Conservation (phyloP, 768 basidiomycete species). For the Lactarius tabidus region DNA sequence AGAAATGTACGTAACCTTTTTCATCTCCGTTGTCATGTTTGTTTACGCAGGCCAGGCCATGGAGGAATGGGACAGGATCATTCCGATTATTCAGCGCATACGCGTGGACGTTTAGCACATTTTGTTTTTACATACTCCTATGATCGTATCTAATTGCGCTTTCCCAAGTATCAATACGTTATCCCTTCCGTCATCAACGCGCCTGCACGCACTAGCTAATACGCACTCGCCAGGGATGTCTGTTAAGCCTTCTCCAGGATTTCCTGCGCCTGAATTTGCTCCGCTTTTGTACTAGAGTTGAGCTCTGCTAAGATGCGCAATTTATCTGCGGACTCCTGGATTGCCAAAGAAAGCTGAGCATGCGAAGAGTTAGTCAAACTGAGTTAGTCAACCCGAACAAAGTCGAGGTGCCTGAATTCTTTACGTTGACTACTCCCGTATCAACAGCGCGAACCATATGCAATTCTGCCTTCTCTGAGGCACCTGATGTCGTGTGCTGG, state of each 20-base stretch:
- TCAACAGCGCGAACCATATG: constrained; percentile 77
- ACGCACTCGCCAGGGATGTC: background rate
- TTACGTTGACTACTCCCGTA: constrained; percentile 76
- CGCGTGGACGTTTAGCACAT: constrained; percentile 75
- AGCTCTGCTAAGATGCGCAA: constrained; percentile 31
- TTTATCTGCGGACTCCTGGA: constrained; percentile 79
- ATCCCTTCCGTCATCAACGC: background rate
- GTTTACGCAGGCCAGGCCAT: constrained; percentile 54
- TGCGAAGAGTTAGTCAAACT: background rate
- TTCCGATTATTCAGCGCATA: constrained; percentile 90
- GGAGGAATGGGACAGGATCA: constrained; percentile 97
- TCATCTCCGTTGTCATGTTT: constrained; percentile 7
- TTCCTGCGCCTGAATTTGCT: constrained; percentile 13
- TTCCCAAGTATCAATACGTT: background rate
- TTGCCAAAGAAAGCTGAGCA: constrained; percentile 62
- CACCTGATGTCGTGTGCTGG: constrained; percentile 64
- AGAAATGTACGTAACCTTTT: constrained; percentile 56
- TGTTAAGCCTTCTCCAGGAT: background rate
- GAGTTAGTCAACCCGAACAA: background rate
- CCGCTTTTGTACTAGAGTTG: constrained; percentile 25
- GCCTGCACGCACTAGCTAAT: too few species aligned
- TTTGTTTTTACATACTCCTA: constrained; percentile 22
- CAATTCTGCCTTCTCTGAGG: constrained; percentile 62
- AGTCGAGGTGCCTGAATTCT: constrained; percentile 23
- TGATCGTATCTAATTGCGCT: constrained; percentile 16